Conservation (phyloP, 2,329 filamentous ascomycete genomes). For the Zalaria obscura region DNA sequence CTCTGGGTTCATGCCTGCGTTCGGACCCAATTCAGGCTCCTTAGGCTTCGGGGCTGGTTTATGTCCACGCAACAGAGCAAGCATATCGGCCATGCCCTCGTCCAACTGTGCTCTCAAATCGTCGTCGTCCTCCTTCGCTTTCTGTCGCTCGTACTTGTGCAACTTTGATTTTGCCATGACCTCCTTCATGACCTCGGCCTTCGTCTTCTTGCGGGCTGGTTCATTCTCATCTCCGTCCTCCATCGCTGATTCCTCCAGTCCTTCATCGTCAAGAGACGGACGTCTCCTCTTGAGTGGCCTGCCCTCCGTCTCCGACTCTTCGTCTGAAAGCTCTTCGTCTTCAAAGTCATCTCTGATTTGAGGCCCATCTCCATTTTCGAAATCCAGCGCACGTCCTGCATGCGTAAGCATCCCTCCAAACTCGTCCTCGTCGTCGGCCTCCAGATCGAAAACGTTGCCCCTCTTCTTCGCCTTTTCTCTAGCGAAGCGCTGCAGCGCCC, state of each 20-base stretch:
- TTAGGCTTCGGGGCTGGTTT: slow-evolving; percentile 25
- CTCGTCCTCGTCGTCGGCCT: slow-evolving; percentile 59
- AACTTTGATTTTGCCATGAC: slow-evolving; percentile 94
- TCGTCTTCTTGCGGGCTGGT: slow-evolving; percentile 81
- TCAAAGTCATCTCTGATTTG: slow-evolving; percentile 40
- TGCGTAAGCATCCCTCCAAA: slow-evolving; percentile 53
- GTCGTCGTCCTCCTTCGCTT: slow-evolving; percentile 83
- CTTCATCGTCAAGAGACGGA: slow-evolving; percentile 35
- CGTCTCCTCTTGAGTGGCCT: slow-evolving; percentile 28
- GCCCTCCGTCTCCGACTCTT: slow-evolving; percentile 14
- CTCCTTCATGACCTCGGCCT: slow-evolving; percentile 96
- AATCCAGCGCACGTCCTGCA: slow-evolving; percentile 52
- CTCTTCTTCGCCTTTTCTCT: slow-evolving; percentile 73
- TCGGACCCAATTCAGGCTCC: slow-evolving; percentile 4
- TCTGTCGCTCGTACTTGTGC: slow-evolving; percentile 88
- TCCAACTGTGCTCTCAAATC: slow-evolving; percentile 75
- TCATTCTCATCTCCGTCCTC: slow-evolving; percentile 36
- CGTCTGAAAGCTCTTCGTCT: slow-evolving; percentile 27
- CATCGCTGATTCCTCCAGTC: slow-evolving; percentile 27
- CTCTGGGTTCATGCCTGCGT: slow-evolving; percentile 42
- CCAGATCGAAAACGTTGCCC: slow-evolving; percentile 79
- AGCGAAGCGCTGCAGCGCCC: slow-evolving; percentile 81
- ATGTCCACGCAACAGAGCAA: slow-evolving; percentile 51
- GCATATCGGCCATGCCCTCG: slow-evolving; percentile 64
- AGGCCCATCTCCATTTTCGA: slow-evolving; percentile 40